These are phyloP conservation scores for Periconia sp. DNA, from an alignment of 2,329 filamentous ascomycete genomes.

Conservation along the genomic window DNA sequence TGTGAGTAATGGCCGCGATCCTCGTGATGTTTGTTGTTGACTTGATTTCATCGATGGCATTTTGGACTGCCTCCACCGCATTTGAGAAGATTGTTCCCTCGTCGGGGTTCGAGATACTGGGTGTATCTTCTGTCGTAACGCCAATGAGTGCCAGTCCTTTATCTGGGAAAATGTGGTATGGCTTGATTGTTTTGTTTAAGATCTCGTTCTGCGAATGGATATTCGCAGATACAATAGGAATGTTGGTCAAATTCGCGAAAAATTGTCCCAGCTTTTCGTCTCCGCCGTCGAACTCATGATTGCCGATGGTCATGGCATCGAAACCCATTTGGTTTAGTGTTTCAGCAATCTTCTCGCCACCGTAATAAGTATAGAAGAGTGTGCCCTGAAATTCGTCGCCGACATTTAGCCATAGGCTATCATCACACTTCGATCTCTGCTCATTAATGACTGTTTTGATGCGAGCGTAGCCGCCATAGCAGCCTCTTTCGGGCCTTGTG, in stretches of 20 bases:
- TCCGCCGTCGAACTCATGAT: constrained; percentile 71
- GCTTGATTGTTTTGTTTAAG: constrained; percentile 68
- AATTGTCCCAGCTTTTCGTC: constrained; percentile 68
- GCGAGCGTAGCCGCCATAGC: constrained; percentile 69
- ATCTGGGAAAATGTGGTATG: constrained; percentile 68
- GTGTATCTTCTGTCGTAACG: constrained; percentile 66
- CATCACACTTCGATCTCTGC: constrained; percentile 62
- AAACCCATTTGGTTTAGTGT: constrained; percentile 70
- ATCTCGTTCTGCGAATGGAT: constrained; percentile 65
- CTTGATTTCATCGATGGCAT: constrained; percentile 66
- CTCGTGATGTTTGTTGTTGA: constrained; percentile 67
- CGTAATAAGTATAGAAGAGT: constrained; percentile 70
- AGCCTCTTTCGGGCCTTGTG: constrained; percentile 61
- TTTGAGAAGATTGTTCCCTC: constrained; percentile 65
- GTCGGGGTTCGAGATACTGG: constrained; percentile 65
- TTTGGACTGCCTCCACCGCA: constrained; percentile 64
- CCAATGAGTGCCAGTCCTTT: constrained; percentile 68
- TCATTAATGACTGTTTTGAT: constrained; percentile 67
- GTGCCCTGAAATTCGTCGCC: constrained; percentile 76
- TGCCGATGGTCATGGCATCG: constrained; percentile 71
- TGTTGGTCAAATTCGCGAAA: constrained; percentile 64
- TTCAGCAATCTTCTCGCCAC: constrained; percentile 71
- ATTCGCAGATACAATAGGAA: constrained; percentile 69
- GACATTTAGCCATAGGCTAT: constrained; percentile 68
- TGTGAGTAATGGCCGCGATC: constrained; percentile 71